Conservation (phyloP, 805 yeast species). For the Kockiozyma suomiensis region DNA sequence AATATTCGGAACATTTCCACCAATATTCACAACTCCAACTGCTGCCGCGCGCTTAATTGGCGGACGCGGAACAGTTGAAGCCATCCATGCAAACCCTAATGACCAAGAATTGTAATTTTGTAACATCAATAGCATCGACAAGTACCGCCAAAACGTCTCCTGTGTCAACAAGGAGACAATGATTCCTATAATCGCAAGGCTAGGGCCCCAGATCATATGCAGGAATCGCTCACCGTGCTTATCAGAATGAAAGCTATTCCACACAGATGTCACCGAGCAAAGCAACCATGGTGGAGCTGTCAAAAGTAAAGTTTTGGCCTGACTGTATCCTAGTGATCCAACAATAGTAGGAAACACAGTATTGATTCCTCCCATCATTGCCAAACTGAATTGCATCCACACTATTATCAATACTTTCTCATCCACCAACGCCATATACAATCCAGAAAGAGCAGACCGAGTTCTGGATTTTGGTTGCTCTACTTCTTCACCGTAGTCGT, state of each 20-base stretch:
- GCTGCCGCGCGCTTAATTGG: constrained; percentile 50
- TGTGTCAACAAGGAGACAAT: constrained; percentile 54
- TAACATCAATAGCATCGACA: constrained; percentile 58
- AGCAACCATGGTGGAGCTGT: constrained; percentile 33
- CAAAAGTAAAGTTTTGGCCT: constrained; percentile 55
- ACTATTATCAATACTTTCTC: constrained; percentile 33
- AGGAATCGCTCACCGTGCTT: constrained; percentile 41
- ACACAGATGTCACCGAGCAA: constrained; percentile 25
- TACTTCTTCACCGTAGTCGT: not conserved
- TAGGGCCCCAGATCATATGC: constrained; percentile 52
- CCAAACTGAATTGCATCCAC: constrained; percentile 45
- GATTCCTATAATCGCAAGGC: constrained; percentile 50
- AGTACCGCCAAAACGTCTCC: constrained; percentile 58
- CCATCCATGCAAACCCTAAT: constrained; percentile 57
- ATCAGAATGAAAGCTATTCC: constrained; percentile 31
- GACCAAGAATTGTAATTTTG: constrained; percentile 60
- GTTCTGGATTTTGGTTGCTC: constrained; percentile 4
- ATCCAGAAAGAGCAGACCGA: constrained; percentile 16
- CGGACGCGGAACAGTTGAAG: constrained; percentile 58
- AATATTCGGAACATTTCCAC: constrained; percentile 38
- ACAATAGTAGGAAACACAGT: constrained; percentile 55
- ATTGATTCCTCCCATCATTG: constrained; percentile 65
- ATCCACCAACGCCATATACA: constrained; percentile 33
- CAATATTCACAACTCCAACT: constrained; percentile 53
- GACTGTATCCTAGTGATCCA: constrained; percentile 54